Evolutionary conservation across 345 rosid genomes (phyloP), one percentile per base, ranked within the genome.

Genomic region (Eucalyptus erythrocorys): DNA sequence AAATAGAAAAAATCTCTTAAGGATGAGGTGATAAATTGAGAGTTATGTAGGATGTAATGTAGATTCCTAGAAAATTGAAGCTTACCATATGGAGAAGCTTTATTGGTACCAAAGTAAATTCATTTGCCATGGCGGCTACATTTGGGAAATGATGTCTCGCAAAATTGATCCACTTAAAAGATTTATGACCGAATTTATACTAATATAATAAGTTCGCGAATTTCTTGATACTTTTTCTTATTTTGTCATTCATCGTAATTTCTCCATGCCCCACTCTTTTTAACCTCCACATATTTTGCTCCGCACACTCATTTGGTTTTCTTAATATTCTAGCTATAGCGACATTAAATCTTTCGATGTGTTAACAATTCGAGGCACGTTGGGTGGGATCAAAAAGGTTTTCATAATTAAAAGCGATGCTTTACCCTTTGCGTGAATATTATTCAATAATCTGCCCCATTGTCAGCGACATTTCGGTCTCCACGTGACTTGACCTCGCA

Each of bases 121-220:
- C 82, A 37, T 21, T 76, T 76, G 14, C 82, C 14, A 5, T 37
- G 82, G 27, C 1, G 15, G 6, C 26, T 51, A 3, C 4, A 37
- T 37, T 71, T 37, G 13, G 37, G 80, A 71, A 19, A 71, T 71
- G 26, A 0, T 32, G 81, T 71, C 26, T 4, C 2, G 0, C 22
- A 2, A 37, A 17, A 71, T 71, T 16, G 4, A 71, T 42, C 10
- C 0, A 51, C 19, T 7, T 51, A 51, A 51, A 51, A 51, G 0
- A 4, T 51, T 51, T 21, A 51, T 0, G 2, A 51, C 0, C 5
- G 1, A 51, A 51, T 51, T 8, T 0, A 2, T 51, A 19, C 0
- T 1, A 51, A 51, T 3, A 1, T 51, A 51, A 21, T 0, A 0
- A 21, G 10, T 51, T 51, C 21, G 3, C 1, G 4, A 51, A 19